These are phyloP conservation scores for Yamadazyma dendronema DNA, from an alignment of 1,139 yeast genomes.

Conservation along the genomic window DNA sequence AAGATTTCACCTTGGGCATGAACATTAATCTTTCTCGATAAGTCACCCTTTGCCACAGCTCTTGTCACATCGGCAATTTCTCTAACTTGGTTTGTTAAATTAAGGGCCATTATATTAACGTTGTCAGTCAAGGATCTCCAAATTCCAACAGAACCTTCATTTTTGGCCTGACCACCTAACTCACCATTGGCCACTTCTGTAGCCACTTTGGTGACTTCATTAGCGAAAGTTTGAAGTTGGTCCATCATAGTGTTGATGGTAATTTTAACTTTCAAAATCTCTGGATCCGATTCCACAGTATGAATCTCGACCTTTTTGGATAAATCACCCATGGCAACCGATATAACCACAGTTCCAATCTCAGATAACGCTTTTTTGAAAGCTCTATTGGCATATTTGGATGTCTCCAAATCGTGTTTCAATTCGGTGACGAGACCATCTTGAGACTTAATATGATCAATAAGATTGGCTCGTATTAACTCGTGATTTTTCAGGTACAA, in stretches of 20 bases:
- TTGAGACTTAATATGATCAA: slow-evolving; percentile 31
- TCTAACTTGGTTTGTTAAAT: slow-evolving; percentile 78
- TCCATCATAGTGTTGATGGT: slow-evolving; percentile 89
- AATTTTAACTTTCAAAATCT: slow-evolving; percentile 71
- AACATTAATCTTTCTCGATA: slow-evolving; percentile 73
- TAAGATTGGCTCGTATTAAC: slow-evolving; percentile 32
- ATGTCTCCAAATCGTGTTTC: slow-evolving; percentile 46
- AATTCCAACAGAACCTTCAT: slow-evolving; percentile 79
- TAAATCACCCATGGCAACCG: slow-evolving; percentile 84
- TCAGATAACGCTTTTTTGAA: slow-evolving; percentile 75
- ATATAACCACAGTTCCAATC: slow-evolving; percentile 77
- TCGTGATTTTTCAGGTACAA: slow-evolving; percentile 30
- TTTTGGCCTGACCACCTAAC: slow-evolving; percentile 84
- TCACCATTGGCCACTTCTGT: slow-evolving; percentile 89
- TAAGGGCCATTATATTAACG: slow-evolving; percentile 84
- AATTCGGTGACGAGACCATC: slow-evolving; percentile 28
- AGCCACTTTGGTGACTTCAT: slow-evolving; percentile 81
- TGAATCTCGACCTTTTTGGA: slow-evolving; percentile 75
- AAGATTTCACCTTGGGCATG: slow-evolving; percentile 84
- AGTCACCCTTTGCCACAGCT: slow-evolving; percentile 79
- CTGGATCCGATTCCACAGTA: slow-evolving; percentile 71
- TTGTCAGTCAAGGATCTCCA: slow-evolving; percentile 85
- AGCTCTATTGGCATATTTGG: slow-evolving; percentile 67
- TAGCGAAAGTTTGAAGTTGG: slow-evolving; percentile 77
- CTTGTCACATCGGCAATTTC: slow-evolving; percentile 88